Base-by-base conservation (phyloP, 345 rosid genomes). In the Euphorbia lathyris region DNA sequence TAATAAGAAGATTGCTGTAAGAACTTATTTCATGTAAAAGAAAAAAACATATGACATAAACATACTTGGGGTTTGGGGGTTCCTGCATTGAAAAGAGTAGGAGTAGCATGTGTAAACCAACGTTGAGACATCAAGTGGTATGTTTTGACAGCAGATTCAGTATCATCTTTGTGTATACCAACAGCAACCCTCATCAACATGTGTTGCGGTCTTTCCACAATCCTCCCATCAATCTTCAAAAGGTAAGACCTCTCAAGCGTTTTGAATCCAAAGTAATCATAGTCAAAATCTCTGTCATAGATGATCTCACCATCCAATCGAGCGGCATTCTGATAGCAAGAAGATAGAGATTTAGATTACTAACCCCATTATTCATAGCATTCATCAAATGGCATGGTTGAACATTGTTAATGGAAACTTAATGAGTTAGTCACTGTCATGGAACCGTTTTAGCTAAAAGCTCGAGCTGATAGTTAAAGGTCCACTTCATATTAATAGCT, bases 81-180 rank as follows among this genome's bases (percentile, higher is more conserved):
- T 58, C 97, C 97, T 2, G 90, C 88, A 71, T 92, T 92, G 76
- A 90, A 92, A 71, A 92, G 95, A 3, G 93, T 90, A 26, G 98
- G 96, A 60, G 95, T 87, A 55, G 96, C 98, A 83, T 90, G 98
- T 68, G 91, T 92, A 77, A 92, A 92, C 96, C 95, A 90, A 26
- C 98, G 79, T 40, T 90, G 96, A 74, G 96, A 80, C 96, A 90
- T 92, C 82, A 88, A 74, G 65, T 90, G 95, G 74, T 92, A 90
- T 12, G 96, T 88, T 77, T 70, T 71, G 73, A 88, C 70, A 0
- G 62, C 85, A 67, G 93, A 88, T 42, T 87, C 97, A 76, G 87
- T 78, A 63, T 88, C 90, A 68, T 83, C 80, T 72, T 86, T 87
- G 76, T 88, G 95, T 51, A 92, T 87, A 14, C 95, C 96, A 81